phyloP scores from a whole-genome alignment of 1,284 basidiomycete genomes.

The Tetrapyrgos nigripes region DNA sequence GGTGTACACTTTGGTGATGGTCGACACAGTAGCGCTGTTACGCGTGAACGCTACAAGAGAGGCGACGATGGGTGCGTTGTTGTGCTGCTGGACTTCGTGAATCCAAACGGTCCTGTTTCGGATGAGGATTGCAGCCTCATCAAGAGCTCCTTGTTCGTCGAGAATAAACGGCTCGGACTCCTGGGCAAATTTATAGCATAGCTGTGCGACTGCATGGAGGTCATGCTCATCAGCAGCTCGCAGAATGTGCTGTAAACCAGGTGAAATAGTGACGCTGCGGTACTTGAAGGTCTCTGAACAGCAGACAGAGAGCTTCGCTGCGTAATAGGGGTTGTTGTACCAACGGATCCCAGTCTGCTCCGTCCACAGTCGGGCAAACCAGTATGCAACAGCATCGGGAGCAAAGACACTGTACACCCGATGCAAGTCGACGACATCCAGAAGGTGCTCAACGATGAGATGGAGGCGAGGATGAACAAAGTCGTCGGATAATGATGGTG shows the following conservation, averaged over 20 bases:
- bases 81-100: conserved; percentile 44
- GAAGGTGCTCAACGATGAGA: conserved; percentile 40
- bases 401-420: conserved; percentile 76
- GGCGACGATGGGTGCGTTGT: conserved; percentile 46
- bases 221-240: conserved; percentile 54
- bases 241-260: conserved; percentile 41
- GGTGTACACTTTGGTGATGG: conserved; percentile 73
- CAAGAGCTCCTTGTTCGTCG: conserved; percentile 42
- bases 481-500: conserved; percentile 33
- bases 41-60: conserved; percentile 71
- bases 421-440: conserved; percentile 29
- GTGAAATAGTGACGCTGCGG: conserved; percentile 1
- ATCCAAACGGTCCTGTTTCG: conserved; percentile 63
- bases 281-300: conserved; percentile 46
- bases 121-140: conserved; percentile 61
- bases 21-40: conserved; percentile 54
- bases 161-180: conserved; percentile 63
- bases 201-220: conserved; percentile 44
- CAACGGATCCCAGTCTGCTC: conserved; percentile 43
- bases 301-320: conserved; percentile 64
- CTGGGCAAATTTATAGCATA: conserved; percentile 62
- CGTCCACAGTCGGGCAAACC: conserved; percentile 59
- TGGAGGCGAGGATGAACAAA: conserved; percentile 42
- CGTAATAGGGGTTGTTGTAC: conserved; percentile 61
- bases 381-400: conserved; percentile 49